Base-by-base conservation (phyloP, 2,329 filamentous ascomycete genomes). In the Colletotrichum chrysophilum region DNA sequence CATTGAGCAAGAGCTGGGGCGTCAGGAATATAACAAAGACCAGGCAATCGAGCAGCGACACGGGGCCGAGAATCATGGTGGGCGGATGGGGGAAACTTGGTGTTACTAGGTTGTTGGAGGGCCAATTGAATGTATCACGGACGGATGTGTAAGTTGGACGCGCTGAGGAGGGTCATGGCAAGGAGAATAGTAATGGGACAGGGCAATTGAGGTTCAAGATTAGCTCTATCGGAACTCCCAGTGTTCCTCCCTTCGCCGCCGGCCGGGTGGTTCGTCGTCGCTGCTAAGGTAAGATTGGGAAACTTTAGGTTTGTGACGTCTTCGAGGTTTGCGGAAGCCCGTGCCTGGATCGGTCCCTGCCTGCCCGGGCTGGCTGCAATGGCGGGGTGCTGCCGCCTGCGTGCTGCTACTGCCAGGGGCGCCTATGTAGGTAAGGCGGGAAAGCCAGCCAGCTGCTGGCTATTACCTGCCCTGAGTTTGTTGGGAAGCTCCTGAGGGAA, bases 11-110 rank as follows among this genome's bases (percentile, higher is more conserved):
- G 48, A 97, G 86, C 83, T 96, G 94, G 4, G 94, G 94, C 5
- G 91, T 86, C 16, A 96, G 89, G 80, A 95, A 93, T 56, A 93
- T 67, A 65, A 94, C 89, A 81, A 96, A 97, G 74, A 93, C 91
- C 34, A 93, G 73, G 85, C 94, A 96, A 86, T 97, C 95, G 32
- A 95, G 82, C 83, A 94, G 93, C 8, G 93, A 95, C 60, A 97
- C 91, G 73, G 93, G 92, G 43, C 91, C 90, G 56, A 97, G 87
- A 75, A 95, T 93, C 94, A 96, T 96, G 77, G 75, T 85, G 78
- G 74, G 52, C 60, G 58, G 32, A 38, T 28, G 18, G 28, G 4
- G 43, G 43, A n/a, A 13, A n/a, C 16, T 26, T 38, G 16, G 30
- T 70, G 43, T 34, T 13, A 26, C 8, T 8, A 18, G 18, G 58